Evolutionary conservation across 179 eudicot species (phyloP), one percentile per base, ranked within the genome.

Genomic region (Monotropa hypopitys): DNA sequence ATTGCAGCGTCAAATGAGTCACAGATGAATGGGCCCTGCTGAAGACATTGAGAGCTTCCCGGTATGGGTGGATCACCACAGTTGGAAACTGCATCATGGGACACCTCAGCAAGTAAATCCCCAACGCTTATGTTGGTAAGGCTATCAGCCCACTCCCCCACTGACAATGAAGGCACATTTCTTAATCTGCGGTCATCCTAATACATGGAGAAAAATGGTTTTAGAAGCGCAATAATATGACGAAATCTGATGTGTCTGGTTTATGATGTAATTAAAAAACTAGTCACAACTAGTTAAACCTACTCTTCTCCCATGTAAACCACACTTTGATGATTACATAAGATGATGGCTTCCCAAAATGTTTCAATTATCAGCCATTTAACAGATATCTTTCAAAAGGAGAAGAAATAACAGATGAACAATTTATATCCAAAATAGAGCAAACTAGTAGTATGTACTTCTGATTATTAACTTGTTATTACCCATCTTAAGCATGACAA

Each of bases 1-100:
- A 95, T 91, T 75, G 97, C 98, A 74, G 98, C 97, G 85, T 95
- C 99, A 81, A 95, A 95, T 33, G 99, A 95, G 81, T 93, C 98
- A 77, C 97, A 89, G 70, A 83, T 80, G 80, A 93, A 90, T 56
- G 97, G 87, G 33, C 80, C 84, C 81, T 87, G 89, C 63, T 84
- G 88, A 73, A 78, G 80, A 77, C 78, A 78, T 54, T 78, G 85
- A 65, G 89, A 85, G 70, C 70, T 78, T 72, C 83, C 77, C 15
- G 76, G 20, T 33, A 65, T 15, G 49, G 85, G 83, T 73, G 81
- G 83, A 59, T 87, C 84, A 33, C 66, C 71, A 75, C 85, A 80
- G 81, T 78, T 74, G 49, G 80, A 68, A 73, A 77, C 89, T 54
- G 71, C 76, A 59, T 76, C 78, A 57, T 79, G 81, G 51, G 88